These are phyloP conservation scores for Rhizophagus clarus DNA, from an alignment of 192 early-diverging fungal species.

Conservation along the genomic window DNA sequence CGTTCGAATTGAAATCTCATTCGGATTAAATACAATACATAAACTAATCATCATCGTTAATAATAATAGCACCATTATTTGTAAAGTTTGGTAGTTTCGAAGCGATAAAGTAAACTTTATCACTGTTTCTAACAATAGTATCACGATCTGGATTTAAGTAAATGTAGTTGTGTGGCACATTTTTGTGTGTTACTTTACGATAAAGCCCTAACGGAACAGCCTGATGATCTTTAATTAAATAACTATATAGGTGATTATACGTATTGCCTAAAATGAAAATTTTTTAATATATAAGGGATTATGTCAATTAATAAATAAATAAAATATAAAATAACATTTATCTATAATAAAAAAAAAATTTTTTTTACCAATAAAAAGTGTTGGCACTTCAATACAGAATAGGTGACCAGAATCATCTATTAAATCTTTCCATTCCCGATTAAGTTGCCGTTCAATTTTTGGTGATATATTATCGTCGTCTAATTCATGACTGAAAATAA, in stretches of 20 bases:
- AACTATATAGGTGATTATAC: not conserved
- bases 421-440: not conserved
- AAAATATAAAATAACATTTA: not conserved
- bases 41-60: too few relatives aligned
- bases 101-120: slow-evolving; percentile 60
- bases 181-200: slow-evolving; percentile 52
- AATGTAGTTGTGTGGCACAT: slow-evolving; percentile 57
- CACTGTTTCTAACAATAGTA: slow-evolving; percentile 53
- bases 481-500: not conserved
- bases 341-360: not conserved
- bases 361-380: not conserved
- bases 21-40: too few relatives aligned
- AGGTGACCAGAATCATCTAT: not conserved
- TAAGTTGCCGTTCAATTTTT: not conserved
- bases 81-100: not conserved
- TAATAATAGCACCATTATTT: not conserved
- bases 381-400: not conserved
- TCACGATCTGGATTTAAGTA: slow-evolving; percentile 59
- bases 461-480: not conserved
- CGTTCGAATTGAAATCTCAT: too few relatives aligned
- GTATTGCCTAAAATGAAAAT: not conserved
- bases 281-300: not conserved
- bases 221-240: slow-evolving; percentile 48
- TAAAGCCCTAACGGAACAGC: slow-evolving; percentile 70
- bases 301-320: not conserved